Conservation (phyloP, 2,329 filamentous ascomycete genomes). For the Fusarium citri region DNA sequence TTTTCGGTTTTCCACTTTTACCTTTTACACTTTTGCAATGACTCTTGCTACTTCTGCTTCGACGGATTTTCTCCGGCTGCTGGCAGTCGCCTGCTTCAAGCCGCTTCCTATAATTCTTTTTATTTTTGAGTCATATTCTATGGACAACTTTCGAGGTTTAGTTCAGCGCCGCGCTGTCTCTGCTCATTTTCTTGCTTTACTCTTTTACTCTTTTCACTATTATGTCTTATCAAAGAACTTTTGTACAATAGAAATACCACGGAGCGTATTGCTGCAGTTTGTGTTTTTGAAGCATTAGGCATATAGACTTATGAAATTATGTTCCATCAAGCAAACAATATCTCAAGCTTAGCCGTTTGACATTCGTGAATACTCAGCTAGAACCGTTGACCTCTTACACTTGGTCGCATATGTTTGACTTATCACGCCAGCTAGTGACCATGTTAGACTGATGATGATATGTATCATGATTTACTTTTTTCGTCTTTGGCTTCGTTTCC, state of each 20-base stretch:
- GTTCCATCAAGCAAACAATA: not conserved
- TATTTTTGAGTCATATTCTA: slow-evolving; percentile 8
- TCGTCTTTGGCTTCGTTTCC: not conserved
- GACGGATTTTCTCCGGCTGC: slow-evolving; percentile 23
- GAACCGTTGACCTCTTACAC: not conserved
- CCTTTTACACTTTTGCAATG: slow-evolving; percentile 2
- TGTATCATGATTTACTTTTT: not conserved
- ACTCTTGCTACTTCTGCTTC: not conserved
- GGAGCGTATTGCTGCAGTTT: slow-evolving; percentile 28
- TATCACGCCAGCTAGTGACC: not conserved
- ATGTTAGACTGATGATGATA: not conserved
- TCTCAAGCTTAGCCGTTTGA: not conserved
- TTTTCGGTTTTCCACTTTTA: not conserved
- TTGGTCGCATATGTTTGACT: not conserved
- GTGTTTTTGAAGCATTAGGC: slow-evolving; percentile 6
- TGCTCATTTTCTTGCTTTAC: not conserved
- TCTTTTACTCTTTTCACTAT: not conserved
- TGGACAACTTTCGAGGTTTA: not conserved
- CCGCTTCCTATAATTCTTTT: slow-evolving; percentile 1
- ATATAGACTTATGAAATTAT: slow-evolving; percentile 36
- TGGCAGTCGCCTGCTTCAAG: slow-evolving; percentile 25
- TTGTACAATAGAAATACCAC: slow-evolving; percentile 41
- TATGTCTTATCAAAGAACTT: slow-evolving; percentile 3
- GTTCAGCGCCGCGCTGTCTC: not conserved
- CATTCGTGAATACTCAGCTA: not conserved